A percentile compares a stretch with the other conserved stretches of the same genome.
These are phyloP conservation scores for Stagonosporopsis chrysanthemi DNA, from an alignment of 2,329 filamentous ascomycete species.

Conservation along the genomic window DNA sequence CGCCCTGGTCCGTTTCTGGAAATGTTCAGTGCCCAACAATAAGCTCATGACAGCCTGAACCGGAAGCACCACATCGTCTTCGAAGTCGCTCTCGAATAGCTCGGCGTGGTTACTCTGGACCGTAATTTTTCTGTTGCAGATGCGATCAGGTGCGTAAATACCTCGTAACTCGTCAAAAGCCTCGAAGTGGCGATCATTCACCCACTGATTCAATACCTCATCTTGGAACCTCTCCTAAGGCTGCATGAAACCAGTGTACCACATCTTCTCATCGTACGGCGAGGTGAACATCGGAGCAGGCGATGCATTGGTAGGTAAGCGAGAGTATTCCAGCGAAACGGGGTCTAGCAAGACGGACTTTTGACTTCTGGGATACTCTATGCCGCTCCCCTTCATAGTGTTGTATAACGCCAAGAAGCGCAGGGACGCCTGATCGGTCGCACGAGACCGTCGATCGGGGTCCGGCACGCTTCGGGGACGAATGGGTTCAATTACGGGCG, in stretches of 20 bases:
- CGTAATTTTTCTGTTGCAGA: not conserved
- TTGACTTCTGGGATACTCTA: not conserved
- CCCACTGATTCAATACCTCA: constrained; percentile 9
- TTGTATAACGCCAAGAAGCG: not conserved
- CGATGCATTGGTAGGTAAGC: not conserved
- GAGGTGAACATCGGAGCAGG: constrained; percentile 2
- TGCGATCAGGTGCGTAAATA: not conserved
- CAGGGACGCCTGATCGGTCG: not conserved
- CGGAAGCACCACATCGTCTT: constrained; percentile 15
- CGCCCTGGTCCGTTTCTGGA: not conserved
- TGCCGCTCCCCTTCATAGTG: not conserved
- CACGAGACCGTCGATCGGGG: not conserved
- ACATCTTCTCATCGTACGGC: constrained; percentile 13
- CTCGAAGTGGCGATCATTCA: not conserved
- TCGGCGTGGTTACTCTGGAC: not conserved
- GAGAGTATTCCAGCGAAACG: not conserved
- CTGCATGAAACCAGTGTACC: constrained; percentile 28
- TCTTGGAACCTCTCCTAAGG: constrained; percentile 20
- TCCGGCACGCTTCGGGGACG: not conserved
- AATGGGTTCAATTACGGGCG: not conserved
- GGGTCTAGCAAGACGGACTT: not conserved
- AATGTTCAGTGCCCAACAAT: constrained; percentile 5
- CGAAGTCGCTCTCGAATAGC: constrained; percentile 14
- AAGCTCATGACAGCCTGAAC: constrained; percentile 11
- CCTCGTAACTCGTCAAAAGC: constrained; percentile 16